Percentiles rank a stretch among this genome's conserved stretches.
phyloP scores from a whole-genome alignment of 1,284 basidiomycete species.

The Irpex lacteus region DNA sequence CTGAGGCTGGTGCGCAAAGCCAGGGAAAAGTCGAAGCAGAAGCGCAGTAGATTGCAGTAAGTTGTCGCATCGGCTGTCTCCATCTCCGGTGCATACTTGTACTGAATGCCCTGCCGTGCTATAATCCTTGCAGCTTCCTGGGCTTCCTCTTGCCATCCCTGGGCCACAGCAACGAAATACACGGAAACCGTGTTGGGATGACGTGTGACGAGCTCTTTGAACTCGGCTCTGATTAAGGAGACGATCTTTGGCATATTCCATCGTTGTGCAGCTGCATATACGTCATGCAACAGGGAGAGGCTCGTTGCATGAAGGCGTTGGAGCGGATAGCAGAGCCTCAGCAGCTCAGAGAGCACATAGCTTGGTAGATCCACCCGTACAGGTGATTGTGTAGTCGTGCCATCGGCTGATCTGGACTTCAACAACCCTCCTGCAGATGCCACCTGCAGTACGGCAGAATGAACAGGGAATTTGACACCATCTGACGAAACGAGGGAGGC shows the following conservation, averaged over 20 bases:
- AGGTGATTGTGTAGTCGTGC: not conserved
- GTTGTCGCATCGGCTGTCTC: slow-evolving; percentile 1
- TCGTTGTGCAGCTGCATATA: not conserved
- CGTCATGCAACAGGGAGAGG: not conserved
- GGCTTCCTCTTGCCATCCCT: slow-evolving; percentile 4
- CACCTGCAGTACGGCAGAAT: not conserved
- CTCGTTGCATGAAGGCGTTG: not conserved
- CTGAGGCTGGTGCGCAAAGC: not conserved
- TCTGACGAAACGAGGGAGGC: not conserved
- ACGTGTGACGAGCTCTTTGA: not conserved
- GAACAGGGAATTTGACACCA: not conserved
- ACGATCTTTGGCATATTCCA: not conserved
- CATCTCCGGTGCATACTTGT: slow-evolving; percentile 4
- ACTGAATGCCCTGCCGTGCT: not conserved
- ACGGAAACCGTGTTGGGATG: not conserved
- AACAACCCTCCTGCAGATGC: not conserved
- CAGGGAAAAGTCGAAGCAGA: not conserved
- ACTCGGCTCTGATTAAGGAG: not conserved
- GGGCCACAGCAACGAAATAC: not conserved
- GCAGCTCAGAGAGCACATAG: not conserved
- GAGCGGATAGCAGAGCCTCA: slow-evolving; percentile 7
- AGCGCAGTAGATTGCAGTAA: slow-evolving; percentile 3
- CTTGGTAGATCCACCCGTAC: not conserved
- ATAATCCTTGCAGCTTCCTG: slow-evolving; percentile 2
- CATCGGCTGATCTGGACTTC: not conserved